Conservation (phyloP, 805 yeast genomes). For the Saccharomycopsis microspora region DNA sequence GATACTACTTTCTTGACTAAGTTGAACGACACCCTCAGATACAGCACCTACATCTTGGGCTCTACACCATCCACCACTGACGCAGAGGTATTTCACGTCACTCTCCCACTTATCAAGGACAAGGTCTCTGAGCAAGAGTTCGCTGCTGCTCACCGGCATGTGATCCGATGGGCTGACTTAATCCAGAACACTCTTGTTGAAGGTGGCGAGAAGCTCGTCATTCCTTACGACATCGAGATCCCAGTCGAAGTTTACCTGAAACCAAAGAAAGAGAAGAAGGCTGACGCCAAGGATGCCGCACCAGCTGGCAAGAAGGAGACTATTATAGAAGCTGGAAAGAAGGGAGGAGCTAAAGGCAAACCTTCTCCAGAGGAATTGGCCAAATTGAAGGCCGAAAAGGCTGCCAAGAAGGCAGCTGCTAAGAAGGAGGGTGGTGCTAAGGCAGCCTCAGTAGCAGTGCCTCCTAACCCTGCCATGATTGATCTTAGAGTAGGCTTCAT, state of each 20-base stretch:
- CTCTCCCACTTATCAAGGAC: slow-evolving; percentile 34
- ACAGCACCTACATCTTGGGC: slow-evolving; percentile 62
- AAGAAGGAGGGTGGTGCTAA: slow-evolving; percentile 40
- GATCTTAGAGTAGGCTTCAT: slow-evolving; percentile 95
- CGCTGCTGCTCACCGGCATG: slow-evolving; percentile 56
- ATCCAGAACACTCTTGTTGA: slow-evolving; percentile 52
- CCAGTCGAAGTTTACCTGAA: slow-evolving; percentile 65
- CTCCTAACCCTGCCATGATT: slow-evolving; percentile 70
- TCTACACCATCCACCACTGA: slow-evolving; percentile 61
- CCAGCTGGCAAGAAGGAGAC: slow-evolving; percentile 19
- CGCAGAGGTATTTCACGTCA: slow-evolving; percentile 52
- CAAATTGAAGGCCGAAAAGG: slow-evolving; percentile 21
- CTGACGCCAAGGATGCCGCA: slow-evolving; percentile 18
- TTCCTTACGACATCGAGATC: slow-evolving; percentile 51
- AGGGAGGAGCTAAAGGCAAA: slow-evolving; percentile 14
- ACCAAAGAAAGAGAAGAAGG: slow-evolving; percentile 35
- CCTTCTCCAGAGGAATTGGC: slow-evolving; percentile 22
- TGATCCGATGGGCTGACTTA: slow-evolving; percentile 86
- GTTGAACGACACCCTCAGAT: slow-evolving; percentile 60
- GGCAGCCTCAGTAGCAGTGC: slow-evolving; percentile 32
- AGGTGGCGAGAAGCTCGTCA: slow-evolving; percentile 39
- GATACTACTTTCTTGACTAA: slow-evolving; percentile 18
- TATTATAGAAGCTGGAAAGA: slow-evolving; percentile 18
- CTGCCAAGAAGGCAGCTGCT: slow-evolving; percentile 45
- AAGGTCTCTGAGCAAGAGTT: slow-evolving; percentile 36